Base-by-base conservation (phyloP, 2,329 filamentous ascomycete genomes). In the Diaporthe capsici region DNA sequence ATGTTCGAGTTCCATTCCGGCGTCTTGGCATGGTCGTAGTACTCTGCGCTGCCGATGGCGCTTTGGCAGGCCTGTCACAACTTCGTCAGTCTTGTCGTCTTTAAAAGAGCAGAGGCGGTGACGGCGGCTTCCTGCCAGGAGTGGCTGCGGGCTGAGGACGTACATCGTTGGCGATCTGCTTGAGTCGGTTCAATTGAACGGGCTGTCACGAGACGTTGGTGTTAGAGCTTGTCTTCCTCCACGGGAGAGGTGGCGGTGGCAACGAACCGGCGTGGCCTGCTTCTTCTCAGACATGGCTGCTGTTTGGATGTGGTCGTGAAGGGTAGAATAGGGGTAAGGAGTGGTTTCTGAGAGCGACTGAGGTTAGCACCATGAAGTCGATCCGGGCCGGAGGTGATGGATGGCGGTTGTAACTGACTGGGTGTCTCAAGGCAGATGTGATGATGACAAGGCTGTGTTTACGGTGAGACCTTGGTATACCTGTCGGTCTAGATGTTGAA, bases 1-100 rank as follows among this genome's bases (percentile, higher is more conserved):
- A 99, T 98, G 79, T 90, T 88, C 47, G 94, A 94, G 88, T 98
- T 98, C 96, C 96, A 98, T 80, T 92, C 87, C 83, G 94, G 92
- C 49, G 96, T 97, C 83, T 94, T 93, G 74, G 92, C 86, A 85
- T 98, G 97, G 79, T 98, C 94, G 87, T 99, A 99, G 86, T 90
- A 92, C 77, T 95, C 92, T 76, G 92, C 92, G 78, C 86, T 89
- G 77, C 92, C 91, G 81, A 98, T 91, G 76, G 95, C 94, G 79
- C 89, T 90, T 82, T 94, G 92, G 89, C 96, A 98, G 80, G 95
- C 96, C 95, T 98, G 78, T 63, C 25, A 22, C 37, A 74, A 80
- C 72, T 80, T 77, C 72, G 67, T 73, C 44, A 75, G 76, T 65
- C 55, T 63, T 31, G 13, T 44, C 44, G 2, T 44, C 44, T 34